Conservation (phyloP, 345 rosid species). For the Lumnitzera littorea region DNA sequence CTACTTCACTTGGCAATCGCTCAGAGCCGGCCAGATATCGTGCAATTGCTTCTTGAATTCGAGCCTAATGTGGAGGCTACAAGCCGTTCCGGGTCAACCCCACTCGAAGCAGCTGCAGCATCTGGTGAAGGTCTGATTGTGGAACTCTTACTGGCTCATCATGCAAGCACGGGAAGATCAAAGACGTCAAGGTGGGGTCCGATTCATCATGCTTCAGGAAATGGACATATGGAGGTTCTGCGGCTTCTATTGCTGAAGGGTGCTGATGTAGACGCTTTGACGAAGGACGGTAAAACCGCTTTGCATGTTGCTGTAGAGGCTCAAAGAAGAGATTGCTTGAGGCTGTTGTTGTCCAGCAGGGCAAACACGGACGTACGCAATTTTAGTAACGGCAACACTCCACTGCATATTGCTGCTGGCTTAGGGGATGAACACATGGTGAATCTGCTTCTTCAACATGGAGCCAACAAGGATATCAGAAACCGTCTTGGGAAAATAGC, state of each 20-base stretch:
- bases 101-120: conserved; percentile 44
- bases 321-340: conserved; percentile 33
- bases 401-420: conserved; percentile 43
- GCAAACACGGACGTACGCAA: conserved; percentile 25
- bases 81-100: conserved; percentile 29
- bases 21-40: conserved; percentile 40
- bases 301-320: conserved; percentile 45
- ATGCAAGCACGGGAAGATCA: conserved; percentile 35
- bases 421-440: conserved; percentile 46
- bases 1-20: conserved; percentile 49
- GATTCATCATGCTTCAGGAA: conserved; percentile 36
- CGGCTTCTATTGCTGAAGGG: conserved; percentile 50
- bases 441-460: conserved; percentile 38
- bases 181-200: conserved; percentile 40
- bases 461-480: conserved; percentile 39
- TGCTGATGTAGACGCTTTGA: conserved; percentile 29
- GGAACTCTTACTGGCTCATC: conserved; percentile 47
- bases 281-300: conserved; percentile 44
- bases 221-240: conserved; percentile 37
- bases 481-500: conserved; percentile 40
- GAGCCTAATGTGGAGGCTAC: conserved; percentile 33
- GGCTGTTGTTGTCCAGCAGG: conserved; percentile 37
- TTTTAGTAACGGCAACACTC: conserved; percentile 35
- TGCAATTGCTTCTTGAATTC: conserved; percentile 53
- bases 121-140: conserved; percentile 45